Evolutionary conservation across 2,329 filamentous ascomycete genomes (phyloP), one percentile per base, ranked within the genome.

Genomic region (Ophiostoma pallidulum): DNA sequence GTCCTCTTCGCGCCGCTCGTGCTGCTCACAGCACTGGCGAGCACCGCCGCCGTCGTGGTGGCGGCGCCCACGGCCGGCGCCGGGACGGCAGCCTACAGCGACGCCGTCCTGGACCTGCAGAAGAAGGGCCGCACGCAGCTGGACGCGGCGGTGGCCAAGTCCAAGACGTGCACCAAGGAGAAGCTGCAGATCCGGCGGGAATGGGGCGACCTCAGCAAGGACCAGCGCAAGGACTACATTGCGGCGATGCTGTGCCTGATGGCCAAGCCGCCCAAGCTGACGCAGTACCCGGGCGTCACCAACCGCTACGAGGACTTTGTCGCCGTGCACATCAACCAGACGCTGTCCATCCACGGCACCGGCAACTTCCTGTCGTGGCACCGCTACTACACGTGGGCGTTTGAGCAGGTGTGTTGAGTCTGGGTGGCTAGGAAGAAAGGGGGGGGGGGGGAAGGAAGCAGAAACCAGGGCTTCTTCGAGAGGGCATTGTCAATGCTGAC

Each of bases 361-460:
- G 60, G 61, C 20, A 64, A 55, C 56, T 66, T 70, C 54, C 56
- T 71, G 42, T 62, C 64, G 10, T 70, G 66, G 67, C 67, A 70
- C 53, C 60, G 68, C n/a, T 66, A 65, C 55, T 71, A 65, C 51
- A 55, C 60, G 4, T 64, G 60, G 52, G 49, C 59, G 1, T 70
- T 64, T 47, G 66, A 71, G 52, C 57, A 59, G 13, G 65, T 61
- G 5, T 3, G 41, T 28, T 6, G 24, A n/a, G n/a, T n/a, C n/a
- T n/a, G 24, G 24, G 10, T 28, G 24, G 10, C 24, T 5, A 28
- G 24, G 24, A n/a, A n/a, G n/a, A n/a, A n/a, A n/a, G n/a, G n/a
- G n/a, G n/a, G n/a, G n/a, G n/a, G n/a, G n/a, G n/a, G n/a, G n/a
- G n/a, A n/a, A n/a, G n/a, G n/a, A n/a, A n/a, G n/a, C n/a, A n/a